Conservation (phyloP, 2,329 filamentous ascomycete species). For the Aspergillus sp. region DNA sequence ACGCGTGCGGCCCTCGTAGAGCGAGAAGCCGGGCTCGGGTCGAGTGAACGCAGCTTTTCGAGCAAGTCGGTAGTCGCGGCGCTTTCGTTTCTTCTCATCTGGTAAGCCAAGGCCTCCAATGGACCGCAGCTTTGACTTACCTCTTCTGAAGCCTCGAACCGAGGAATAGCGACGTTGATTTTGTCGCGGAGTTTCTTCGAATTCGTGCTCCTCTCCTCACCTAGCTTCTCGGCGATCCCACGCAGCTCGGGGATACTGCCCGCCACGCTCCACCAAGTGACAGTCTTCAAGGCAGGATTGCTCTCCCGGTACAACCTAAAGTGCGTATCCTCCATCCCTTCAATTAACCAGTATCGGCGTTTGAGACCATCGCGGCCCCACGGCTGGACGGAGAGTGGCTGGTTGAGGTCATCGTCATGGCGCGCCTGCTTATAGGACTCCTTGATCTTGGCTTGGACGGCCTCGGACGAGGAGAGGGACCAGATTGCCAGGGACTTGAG, state of each 20-base stretch:
- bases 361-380: constrained; percentile 88
- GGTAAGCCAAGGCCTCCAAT: constrained; percentile 8
- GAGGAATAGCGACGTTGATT: constrained; percentile 69
- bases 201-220: constrained; percentile 69
- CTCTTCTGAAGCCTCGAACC: constrained; percentile 89
- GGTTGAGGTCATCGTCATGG: constrained; percentile 68
- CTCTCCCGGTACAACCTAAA: constrained; percentile 93
- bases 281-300: constrained; percentile 65
- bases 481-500: constrained; percentile 77
- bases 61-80: constrained; percentile 79
- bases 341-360: constrained; percentile 85
- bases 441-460: constrained; percentile 69
- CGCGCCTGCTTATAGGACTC: constrained; percentile 81
- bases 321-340: constrained; percentile 85
- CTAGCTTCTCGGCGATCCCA: constrained; percentile 64
- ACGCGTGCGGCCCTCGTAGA: constrained; percentile 92
- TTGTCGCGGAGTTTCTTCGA: constrained; percentile 68
- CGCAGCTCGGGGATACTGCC: constrained; percentile 81
- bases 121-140: constrained; percentile 40
- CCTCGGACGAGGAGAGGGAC: constrained; percentile 81
- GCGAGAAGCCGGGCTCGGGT: constrained; percentile 78
- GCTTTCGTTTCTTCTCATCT: constrained; percentile 65
- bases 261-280: constrained; percentile 88
- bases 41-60: constrained; percentile 81
- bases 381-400: constrained; percentile 78